A percentile compares a stretch with the other conserved stretches of the same genome.
phyloP scores from a whole-genome alignment of 2,329 filamentous ascomycete species.

The Hypoxylon sp. region DNA sequence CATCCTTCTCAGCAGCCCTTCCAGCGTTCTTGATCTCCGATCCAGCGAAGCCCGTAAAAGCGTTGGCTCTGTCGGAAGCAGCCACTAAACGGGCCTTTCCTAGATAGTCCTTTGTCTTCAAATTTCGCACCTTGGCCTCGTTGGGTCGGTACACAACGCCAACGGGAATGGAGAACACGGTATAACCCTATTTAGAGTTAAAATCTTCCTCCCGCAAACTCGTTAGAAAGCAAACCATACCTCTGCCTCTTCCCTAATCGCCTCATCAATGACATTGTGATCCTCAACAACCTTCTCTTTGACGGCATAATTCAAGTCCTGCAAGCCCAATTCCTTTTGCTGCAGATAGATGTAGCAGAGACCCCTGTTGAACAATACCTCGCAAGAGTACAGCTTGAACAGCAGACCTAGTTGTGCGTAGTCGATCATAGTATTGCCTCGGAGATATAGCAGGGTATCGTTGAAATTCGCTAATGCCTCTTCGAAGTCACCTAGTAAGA shows the following conservation, averaged over 20 bases:
- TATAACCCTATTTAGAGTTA: constrained; percentile 81
- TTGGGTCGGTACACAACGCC: constrained; percentile 96
- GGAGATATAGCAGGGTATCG: constrained; percentile 92
- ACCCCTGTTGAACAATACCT: constrained; percentile 96
- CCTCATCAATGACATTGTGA: constrained; percentile 98
- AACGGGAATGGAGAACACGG: constrained; percentile 97
- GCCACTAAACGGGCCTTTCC: constrained; percentile 96
- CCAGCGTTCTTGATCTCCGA: constrained; percentile 81
- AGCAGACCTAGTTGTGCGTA: constrained; percentile 96
- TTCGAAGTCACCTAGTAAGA: constrained; percentile 95
- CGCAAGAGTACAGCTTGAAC: constrained; percentile 97
- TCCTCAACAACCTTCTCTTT: constrained; percentile 97
- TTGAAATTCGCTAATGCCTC: constrained; percentile 99
- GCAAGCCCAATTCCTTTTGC: constrained; percentile 89
- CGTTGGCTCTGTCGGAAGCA: constrained; percentile 83
- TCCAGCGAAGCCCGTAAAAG: constrained; percentile 85
- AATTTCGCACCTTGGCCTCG: constrained; percentile 96
- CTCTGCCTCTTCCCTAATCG: constrained; percentile 92
- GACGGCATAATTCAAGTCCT: constrained; percentile 89
- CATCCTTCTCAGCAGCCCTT: constrained; percentile 75
- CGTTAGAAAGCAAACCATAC: constrained; percentile 63
- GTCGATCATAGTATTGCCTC: constrained; percentile 97
- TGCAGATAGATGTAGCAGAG: constrained; percentile 98
- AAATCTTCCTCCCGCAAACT: constrained; percentile 10
- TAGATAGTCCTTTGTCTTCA: constrained; percentile 97